phyloP scores from a whole-genome alignment of 83 land plant species.

The Diphasiastrum complanatum region DNA sequence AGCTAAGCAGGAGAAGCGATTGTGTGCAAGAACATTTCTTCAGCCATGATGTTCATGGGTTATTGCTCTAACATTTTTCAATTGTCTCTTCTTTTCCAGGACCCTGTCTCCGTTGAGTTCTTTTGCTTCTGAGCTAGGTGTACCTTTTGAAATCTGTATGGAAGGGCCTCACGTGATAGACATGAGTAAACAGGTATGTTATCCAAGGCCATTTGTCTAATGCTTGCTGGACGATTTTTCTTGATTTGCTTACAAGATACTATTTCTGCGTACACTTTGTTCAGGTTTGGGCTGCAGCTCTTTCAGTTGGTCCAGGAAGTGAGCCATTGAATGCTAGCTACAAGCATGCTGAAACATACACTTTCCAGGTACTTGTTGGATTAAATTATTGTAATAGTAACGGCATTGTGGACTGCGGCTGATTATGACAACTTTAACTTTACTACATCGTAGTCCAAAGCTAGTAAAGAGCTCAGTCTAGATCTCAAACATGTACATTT shows the following conservation, averaged over 20 bases:
- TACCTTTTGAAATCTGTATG: conserved; percentile 72
- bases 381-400: no score
- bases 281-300: conserved; percentile 73
- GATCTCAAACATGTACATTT: no score
- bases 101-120: conserved; percentile 89
- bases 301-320: conserved; percentile 64
- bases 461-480: no score
- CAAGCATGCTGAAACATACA: conserved; percentile 73
- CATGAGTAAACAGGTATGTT: conserved; percentile 67
- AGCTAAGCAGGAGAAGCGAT: no score
- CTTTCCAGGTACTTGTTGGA: conserved; percentile 60
- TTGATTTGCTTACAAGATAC: not conserved
- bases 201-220: conserved; percentile 2
- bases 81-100: conserved; percentile 31
- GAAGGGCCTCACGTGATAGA: conserved; percentile 94
- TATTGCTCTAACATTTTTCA: not conserved
- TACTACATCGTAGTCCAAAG: no score
- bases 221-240: not conserved
- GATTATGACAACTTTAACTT: no score
- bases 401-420: no score
- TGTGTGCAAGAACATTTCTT: no score
- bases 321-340: conserved; percentile 83
- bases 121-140: conserved; percentile 95
- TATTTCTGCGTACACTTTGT: not conserved
- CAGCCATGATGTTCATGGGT: no score